Conservation (phyloP, 257 asterid species). For the Forsythia viridissima region DNA sequence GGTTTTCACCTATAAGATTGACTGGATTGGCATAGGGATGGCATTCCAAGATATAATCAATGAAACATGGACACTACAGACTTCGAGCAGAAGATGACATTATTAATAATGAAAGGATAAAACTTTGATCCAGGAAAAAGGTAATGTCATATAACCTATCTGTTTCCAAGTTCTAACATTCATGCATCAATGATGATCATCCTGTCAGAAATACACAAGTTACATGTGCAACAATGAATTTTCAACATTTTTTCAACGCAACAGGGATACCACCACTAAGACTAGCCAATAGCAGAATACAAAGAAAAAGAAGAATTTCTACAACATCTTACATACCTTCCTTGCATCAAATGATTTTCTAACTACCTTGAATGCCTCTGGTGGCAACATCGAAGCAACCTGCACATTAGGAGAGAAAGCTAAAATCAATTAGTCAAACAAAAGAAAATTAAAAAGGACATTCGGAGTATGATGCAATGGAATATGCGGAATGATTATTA, state of each 20-base stretch:
- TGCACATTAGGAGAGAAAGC: constrained; percentile 31
- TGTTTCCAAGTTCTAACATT: background rate
- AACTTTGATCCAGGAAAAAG: background rate
- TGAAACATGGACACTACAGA: too few relatives aligned
- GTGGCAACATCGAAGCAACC: constrained; percentile 97
- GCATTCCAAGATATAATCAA: too few relatives aligned
- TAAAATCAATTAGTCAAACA: background rate
- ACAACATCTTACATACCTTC: constrained; percentile 52
- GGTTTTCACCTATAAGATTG: too few relatives aligned
- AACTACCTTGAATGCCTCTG: constrained; percentile 78
- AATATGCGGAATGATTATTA: too few relatives aligned
- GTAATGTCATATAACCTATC: background rate
- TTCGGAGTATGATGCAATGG: background rate
- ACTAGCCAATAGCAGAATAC: background rate
- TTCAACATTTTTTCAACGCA: background rate
- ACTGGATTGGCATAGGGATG: too few relatives aligned
- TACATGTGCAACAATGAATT: background rate
- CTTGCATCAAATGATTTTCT: constrained; percentile 98
- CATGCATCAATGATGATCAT: background rate
- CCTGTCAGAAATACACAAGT: too few relatives aligned
- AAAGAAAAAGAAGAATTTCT: constrained; percentile 2
- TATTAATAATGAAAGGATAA: background rate
- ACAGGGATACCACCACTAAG: background rate
- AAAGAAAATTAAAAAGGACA: background rate
- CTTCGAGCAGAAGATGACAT: too few relatives aligned